Conservation (phyloP, 1,139 yeast species). For the Taiozyma onychis region DNA sequence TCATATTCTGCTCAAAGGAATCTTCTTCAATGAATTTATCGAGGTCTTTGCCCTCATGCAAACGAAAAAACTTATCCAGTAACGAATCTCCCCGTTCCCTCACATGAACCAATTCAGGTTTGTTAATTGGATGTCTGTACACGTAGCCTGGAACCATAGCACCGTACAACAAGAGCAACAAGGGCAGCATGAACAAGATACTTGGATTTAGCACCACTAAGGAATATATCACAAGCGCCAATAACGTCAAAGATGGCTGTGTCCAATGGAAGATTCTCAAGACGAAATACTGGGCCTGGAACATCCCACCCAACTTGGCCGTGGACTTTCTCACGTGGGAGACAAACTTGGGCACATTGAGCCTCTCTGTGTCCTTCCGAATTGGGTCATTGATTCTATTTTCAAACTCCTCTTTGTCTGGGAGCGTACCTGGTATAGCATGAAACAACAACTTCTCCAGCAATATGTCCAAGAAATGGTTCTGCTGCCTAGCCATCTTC, state of each 20-base stretch:
- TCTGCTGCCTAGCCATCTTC: conserved; percentile 17
- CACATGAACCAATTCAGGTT: conserved; percentile 37
- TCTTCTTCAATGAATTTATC: conserved; percentile 8
- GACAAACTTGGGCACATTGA: conserved; percentile 45
- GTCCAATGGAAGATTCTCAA: conserved; percentile 58
- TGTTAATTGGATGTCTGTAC: conserved; percentile 59
- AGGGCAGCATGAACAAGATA: conserved; percentile 58
- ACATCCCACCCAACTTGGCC: conserved; percentile 45
- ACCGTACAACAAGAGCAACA: conserved; percentile 49
- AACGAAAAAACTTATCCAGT: conserved; percentile 42
- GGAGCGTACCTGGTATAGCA: conserved; percentile 41
- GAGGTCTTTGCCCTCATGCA: conserved; percentile 11
- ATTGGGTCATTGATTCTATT: conserved; percentile 40
- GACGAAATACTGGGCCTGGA: conserved; percentile 50
- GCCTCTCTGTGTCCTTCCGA: conserved; percentile 38
- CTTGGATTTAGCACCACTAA: conserved; percentile 67
- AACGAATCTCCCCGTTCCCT: conserved; percentile 52
- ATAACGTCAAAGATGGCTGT: conserved; percentile 51
- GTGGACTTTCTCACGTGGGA: conserved; percentile 49
- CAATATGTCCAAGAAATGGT: conserved; percentile 54
- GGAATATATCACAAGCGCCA: conserved; percentile 47
- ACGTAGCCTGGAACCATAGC: conserved; percentile 69
- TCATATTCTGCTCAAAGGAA: conserved; percentile 8
- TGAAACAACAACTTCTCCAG: conserved; percentile 47
- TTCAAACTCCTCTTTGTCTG: conserved; percentile 41